Percentiles rank a stretch among this genome's conserved stretches.
These are phyloP conservation scores for Boletus rubropictus DNA, from an alignment of 768 basidiomycete species.

Conservation along the genomic window DNA sequence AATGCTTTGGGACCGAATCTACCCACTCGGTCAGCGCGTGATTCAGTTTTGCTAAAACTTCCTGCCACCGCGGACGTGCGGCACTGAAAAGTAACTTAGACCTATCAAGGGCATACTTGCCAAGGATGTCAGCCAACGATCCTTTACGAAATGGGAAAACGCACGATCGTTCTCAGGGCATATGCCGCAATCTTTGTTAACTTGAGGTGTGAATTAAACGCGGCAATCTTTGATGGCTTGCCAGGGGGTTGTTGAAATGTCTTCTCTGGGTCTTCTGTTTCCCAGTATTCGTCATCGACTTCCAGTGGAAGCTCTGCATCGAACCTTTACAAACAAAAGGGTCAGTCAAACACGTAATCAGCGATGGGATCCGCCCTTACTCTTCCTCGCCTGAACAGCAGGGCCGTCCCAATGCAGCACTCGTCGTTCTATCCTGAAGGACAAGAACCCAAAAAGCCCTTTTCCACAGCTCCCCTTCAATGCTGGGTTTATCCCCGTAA, in stretches of 20 bases:
- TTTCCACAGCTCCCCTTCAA: constrained; percentile 71
- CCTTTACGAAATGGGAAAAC: constrained; percentile 17
- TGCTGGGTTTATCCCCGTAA: constrained; percentile 41
- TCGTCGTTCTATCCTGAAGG: constrained; percentile 52
- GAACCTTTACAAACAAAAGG: constrained; percentile 47
- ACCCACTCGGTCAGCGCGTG: constrained; percentile 68
- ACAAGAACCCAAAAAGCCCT: constrained; percentile 73
- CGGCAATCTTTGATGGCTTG: constrained; percentile 51
- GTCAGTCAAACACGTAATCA: constrained; percentile 4
- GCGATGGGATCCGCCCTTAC: constrained; percentile 36
- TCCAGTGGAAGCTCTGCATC: constrained; percentile 78
- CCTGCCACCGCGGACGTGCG: constrained; percentile 48
- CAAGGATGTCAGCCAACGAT: constrained; percentile 3
- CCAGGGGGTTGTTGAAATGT: constrained; percentile 65
- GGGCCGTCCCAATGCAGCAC: constrained; percentile 49
- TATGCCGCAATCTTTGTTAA: constrained; percentile 67
- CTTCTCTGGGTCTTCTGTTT: constrained; percentile 39
- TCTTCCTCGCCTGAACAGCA: constrained; percentile 61
- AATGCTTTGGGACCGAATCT: constrained; percentile 59
- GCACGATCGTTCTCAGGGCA: constrained; percentile 61
- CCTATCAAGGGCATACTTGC: constrained; percentile 65
- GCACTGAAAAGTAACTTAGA: constrained; percentile 49
- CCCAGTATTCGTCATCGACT: constrained; percentile 81
- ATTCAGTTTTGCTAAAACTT: constrained; percentile 63
- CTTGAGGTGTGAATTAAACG: constrained; percentile 61